These are phyloP conservation scores for Teratosphaeria viscida DNA, from an alignment of 2,329 filamentous ascomycete genomes.

Conservation along the genomic window DNA sequence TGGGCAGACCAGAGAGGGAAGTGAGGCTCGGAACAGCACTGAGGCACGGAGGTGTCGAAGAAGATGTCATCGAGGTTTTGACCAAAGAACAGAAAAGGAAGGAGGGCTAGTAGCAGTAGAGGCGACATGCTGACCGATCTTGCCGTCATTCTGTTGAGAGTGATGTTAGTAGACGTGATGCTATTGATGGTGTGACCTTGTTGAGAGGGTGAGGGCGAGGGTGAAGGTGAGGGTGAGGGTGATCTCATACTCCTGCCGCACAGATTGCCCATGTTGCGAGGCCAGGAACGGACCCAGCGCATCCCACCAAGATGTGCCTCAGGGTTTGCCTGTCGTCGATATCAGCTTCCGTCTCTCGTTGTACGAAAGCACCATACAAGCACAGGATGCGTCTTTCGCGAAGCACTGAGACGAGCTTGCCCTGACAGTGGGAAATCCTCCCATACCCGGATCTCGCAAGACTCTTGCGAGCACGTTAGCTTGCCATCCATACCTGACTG, in stretches of 20 bases:
- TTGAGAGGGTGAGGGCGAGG: too few species aligned
- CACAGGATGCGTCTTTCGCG: neutral
- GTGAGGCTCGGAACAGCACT: neutral
- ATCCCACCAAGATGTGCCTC: neutral
- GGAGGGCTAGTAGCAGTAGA: neutral
- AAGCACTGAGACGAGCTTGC: neutral
- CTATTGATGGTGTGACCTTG: too few species aligned
- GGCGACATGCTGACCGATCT: neutral
- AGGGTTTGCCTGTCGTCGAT: neutral
- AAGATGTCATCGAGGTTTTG: neutral
- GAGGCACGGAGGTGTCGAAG: too few species aligned
- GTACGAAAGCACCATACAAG: neutral
- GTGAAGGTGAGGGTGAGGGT: too few species aligned
- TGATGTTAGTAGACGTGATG: too few species aligned
- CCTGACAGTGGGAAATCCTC: neutral
- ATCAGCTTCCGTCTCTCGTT: neutral
- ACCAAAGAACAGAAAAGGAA: neutral
- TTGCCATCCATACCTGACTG: neutral
- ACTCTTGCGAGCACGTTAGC: neutral
- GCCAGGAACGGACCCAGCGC: neutral
- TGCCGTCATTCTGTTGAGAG: neutral
- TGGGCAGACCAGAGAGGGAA: neutral
- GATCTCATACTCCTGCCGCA: neutral
- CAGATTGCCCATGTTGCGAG: too few species aligned
- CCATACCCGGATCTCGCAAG: neutral